Conservation (phyloP, 202 grass and related monocot species). For the Bolboschoenoplectus hybrid region DNA sequence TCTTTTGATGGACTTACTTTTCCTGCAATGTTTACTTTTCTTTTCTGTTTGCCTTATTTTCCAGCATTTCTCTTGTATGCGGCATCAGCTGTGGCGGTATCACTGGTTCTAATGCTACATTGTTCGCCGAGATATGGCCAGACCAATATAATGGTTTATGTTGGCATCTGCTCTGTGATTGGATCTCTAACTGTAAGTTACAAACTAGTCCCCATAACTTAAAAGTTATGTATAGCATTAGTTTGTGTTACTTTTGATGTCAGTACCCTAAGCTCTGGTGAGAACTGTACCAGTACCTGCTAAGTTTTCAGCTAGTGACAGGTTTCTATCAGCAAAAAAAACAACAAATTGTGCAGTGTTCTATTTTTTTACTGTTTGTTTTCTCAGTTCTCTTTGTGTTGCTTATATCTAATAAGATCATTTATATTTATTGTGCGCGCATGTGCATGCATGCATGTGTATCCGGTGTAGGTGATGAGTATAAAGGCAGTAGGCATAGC, state of each 20-base stretch:
- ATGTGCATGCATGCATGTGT: not conserved
- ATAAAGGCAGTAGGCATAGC: conserved; percentile 94
- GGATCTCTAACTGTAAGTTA: conserved; percentile 85
- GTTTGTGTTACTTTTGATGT: not conserved
- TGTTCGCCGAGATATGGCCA: conserved; percentile 80
- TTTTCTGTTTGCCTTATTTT: conserved; percentile 26
- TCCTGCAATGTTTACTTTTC: not conserved
- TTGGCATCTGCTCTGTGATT: conserved; percentile 88
- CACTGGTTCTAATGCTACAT: conserved; percentile 81
- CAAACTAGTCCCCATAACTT: not conserved
- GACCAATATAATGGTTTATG: conserved; percentile 90
- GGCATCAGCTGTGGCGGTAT: conserved; percentile 58
- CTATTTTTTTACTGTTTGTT: not conserved
- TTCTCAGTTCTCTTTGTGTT: not conserved
- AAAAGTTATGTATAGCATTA: not conserved
- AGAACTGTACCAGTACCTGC: not conserved
- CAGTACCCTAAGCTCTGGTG: not conserved
- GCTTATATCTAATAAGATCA: conserved; percentile 10
- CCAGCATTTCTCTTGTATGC: conserved; percentile 89
- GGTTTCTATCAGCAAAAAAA: not conserved
- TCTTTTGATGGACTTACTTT: not conserved
- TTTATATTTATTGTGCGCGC: not conserved
- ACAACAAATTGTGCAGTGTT: not conserved
- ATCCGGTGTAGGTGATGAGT: conserved; percentile 81
- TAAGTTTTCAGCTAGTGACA: not conserved